Conservation (phyloP, 2,329 filamentous ascomycete genomes). For the Pseudogymnoascus sp. region DNA sequence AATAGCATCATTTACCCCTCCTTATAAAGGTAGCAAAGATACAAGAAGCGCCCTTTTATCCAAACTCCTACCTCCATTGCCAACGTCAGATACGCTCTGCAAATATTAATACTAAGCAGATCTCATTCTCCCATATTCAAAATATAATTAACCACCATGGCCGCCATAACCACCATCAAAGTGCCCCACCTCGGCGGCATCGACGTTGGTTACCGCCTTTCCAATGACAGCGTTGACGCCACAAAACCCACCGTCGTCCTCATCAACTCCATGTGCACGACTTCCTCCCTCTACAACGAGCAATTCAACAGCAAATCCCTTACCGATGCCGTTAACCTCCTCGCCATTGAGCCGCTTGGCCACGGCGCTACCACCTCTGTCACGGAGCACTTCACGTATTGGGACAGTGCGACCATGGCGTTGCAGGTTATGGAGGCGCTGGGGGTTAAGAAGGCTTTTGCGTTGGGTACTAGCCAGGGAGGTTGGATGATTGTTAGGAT, state of each 20-base stretch:
- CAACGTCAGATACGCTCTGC: neutral
- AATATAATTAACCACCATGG: conserved; percentile 18
- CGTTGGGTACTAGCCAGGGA: conserved; percentile 44
- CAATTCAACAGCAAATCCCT: conserved; percentile 37
- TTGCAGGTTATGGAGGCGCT: conserved; percentile 48
- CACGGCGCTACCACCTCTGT: conserved; percentile 38
- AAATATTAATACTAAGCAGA: neutral
- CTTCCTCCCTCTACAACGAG: conserved; percentile 36
- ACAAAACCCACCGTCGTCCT: conserved; percentile 44
- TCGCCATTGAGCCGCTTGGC: conserved; percentile 46
- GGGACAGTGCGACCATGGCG: conserved; percentile 47
- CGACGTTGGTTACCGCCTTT: conserved; percentile 35
- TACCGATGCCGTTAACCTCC: conserved; percentile 37
- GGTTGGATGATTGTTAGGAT: conserved; percentile 44
- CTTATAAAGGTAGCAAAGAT: neutral
- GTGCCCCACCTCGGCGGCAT: conserved; percentile 43
- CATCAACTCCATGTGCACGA: conserved; percentile 46
- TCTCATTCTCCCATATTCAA: neutral
- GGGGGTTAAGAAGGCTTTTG: conserved; percentile 40
- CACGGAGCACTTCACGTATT: conserved; percentile 45
- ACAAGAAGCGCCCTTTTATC: neutral
- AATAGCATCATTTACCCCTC: neutral
- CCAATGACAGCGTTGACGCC: conserved; percentile 35
- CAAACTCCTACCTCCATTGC: neutral
- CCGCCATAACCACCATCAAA: conserved; percentile 34